phyloP scores from a whole-genome alignment of 768 basidiomycete genomes.

The Udeniomyces megalosporus region DNA sequence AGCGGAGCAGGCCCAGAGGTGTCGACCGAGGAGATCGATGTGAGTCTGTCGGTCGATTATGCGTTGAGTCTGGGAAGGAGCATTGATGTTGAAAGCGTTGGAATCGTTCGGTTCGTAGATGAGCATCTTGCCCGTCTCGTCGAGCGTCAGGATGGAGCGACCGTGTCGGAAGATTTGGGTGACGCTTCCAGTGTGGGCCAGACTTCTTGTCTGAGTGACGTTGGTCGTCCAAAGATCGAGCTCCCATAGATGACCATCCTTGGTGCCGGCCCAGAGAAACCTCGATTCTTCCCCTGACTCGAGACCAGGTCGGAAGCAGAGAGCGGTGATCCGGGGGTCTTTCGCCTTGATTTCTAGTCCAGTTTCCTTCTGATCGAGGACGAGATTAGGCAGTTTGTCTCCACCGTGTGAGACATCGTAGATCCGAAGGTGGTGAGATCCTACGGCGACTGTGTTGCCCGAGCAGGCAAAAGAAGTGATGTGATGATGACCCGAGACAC shows the following conservation, averaged over 20 bases:
- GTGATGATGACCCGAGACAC: slow-evolving; percentile 19
- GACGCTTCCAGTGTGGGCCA: slow-evolving; percentile 51
- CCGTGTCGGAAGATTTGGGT: slow-evolving; percentile 54
- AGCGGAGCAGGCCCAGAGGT: slow-evolving; percentile 61
- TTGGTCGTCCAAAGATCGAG: slow-evolving; percentile 50
- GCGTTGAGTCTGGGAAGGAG: slow-evolving; percentile 29
- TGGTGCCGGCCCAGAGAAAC: slow-evolving; percentile 72
- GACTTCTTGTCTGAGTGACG: slow-evolving; percentile 43
- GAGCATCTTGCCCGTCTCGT: slow-evolving; percentile 68
- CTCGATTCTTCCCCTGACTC: slow-evolving; percentile 37
- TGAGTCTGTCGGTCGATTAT: slow-evolving; percentile 72
- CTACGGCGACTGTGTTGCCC: slow-evolving; percentile 29
- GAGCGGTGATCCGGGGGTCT: slow-evolving; percentile 52
- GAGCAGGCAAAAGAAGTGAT: slow-evolving; percentile 28
- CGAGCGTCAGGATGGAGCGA: slow-evolving; percentile 57
- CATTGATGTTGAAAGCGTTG: slow-evolving; percentile 2
- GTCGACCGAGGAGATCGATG: slow-evolving; percentile 51
- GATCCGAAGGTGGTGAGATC: slow-evolving; percentile 26
- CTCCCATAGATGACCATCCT: slow-evolving; percentile 75
- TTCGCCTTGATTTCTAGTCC: slow-evolving; percentile 39
- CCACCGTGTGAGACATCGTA: slow-evolving; percentile 26
- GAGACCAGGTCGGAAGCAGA: slow-evolving; percentile 54
- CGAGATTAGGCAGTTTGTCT: slow-evolving; percentile 30
- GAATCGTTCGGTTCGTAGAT: slow-evolving; percentile 37
- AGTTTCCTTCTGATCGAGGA: slow-evolving; percentile 43